Percentiles rank a stretch among this genome's conserved stretches.
Conservation (phyloP, 176 grass and related monocot species). For the maize (Zea mays) region DNA sequence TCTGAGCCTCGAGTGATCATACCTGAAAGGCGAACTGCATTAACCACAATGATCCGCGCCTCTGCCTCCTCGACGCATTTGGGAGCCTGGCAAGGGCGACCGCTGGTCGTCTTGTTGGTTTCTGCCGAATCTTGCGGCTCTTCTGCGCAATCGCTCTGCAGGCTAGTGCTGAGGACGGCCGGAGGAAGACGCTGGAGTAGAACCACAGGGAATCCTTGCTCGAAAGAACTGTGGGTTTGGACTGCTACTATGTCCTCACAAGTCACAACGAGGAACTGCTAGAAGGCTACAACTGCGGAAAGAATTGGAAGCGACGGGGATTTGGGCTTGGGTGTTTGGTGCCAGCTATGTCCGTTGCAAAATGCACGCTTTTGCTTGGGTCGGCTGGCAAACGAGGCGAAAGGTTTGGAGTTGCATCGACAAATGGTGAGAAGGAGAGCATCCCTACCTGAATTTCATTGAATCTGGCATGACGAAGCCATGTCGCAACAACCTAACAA, state of each 20-base stretch:
- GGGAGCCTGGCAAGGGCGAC: slow-evolving; percentile 7
- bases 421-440: too few relatives aligned
- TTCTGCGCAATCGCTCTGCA: not conserved
- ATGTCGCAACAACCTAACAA: too few relatives aligned
- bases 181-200: slow-evolving; percentile 52
- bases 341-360: slow-evolving; percentile 47
- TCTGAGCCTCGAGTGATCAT: not conserved
- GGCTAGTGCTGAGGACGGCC: not conserved
- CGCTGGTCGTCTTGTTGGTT: not conserved
- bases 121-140: not conserved
- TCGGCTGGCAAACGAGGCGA: too few relatives aligned
- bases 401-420: too few relatives aligned
- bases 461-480: too few relatives aligned
- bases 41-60: not conserved
- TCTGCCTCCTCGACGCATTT: not conserved
- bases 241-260: not conserved
- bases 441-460: too few relatives aligned
- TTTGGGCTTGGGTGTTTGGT: not conserved
- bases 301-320: not conserved
- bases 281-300: too few relatives aligned
- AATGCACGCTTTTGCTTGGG: not conserved
- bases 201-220: slow-evolving; percentile 58
- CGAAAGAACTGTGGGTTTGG: slow-evolving; percentile 11
- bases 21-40: not conserved
- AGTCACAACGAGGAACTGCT: not conserved